These are phyloP conservation scores for Solanum piurae DNA, from an alignment of 257 asterid species.

Conservation along the genomic window DNA sequence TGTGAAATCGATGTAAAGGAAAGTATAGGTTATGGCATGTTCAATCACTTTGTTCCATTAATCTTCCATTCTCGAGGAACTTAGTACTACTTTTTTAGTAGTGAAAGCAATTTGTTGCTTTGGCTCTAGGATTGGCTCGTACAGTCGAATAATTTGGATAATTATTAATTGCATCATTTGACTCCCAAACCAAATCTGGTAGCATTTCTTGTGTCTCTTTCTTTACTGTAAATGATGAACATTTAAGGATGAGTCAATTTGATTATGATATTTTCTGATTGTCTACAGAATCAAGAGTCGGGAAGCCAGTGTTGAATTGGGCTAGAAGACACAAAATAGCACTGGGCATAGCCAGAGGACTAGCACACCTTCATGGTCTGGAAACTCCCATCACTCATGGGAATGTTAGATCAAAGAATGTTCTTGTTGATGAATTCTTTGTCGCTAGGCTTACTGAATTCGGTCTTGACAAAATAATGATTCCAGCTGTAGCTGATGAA, in stretches of 20 bases:
- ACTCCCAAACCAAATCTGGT: not conserved
- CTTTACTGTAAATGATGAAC: not conserved
- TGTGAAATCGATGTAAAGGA: not conserved
- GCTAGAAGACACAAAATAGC: constrained; percentile 93
- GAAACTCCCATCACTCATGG: constrained; percentile 92
- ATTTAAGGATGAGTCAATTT: not conserved
- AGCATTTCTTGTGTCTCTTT: not conserved
- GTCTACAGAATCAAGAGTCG: constrained; percentile 65
- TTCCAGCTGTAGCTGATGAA: constrained; percentile 74
- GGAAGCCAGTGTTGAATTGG: constrained; percentile 88
- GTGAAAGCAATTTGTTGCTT: not conserved
- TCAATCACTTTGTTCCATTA: not conserved
- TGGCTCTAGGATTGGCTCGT: not conserved
- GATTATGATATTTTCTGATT: not conserved
- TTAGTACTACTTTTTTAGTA: not conserved
- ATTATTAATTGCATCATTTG: not conserved
- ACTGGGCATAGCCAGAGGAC: constrained; percentile 74
- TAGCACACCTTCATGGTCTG: constrained; percentile 78
- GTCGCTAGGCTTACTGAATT: constrained; percentile 77
- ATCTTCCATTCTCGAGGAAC: not conserved
- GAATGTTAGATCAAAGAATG: constrained; percentile 66
- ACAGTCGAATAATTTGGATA: not conserved
- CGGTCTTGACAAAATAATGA: constrained; percentile 87
- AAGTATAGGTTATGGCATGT: not conserved
- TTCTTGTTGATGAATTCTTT: constrained; percentile 80